Percentiles rank a stretch among this genome's conserved stretches.
phyloP scores from a whole-genome alignment of 257 asterid species.

The Solanum commersonii region DNA sequence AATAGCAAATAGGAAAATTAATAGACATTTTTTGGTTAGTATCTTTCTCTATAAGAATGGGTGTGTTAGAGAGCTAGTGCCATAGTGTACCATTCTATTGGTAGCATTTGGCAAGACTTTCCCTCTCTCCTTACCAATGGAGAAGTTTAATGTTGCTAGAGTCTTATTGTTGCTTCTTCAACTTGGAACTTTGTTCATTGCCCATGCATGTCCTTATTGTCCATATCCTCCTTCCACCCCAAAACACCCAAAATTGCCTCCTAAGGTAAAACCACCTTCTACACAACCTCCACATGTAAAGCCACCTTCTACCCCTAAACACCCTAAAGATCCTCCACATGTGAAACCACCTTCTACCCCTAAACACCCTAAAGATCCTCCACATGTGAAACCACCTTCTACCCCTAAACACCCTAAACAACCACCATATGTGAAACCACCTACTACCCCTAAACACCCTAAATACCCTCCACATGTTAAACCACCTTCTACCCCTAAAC shows the following conservation, averaged over 20 bases:
- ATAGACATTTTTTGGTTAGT: background rate
- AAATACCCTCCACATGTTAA: background rate
- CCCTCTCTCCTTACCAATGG: background rate
- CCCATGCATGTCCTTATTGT: conserved; percentile 55
- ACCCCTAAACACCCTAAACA: background rate
- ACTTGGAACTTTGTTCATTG: conserved; percentile 25
- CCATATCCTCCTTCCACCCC: conserved; percentile 30
- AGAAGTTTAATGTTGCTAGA: background rate
- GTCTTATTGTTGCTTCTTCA: conserved; percentile 21
- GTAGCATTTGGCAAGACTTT: background rate
- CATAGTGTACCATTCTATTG: background rate
- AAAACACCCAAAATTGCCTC: conserved; percentile 28
- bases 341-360: conserved; percentile 2
- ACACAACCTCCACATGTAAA: background rate
- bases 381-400: background rate
- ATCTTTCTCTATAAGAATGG: background rate
- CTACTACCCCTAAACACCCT: background rate
- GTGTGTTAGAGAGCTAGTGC: background rate
- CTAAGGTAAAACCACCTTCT: conserved; percentile 9
- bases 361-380: conserved; percentile 2
- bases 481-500: background rate
- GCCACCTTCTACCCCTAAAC: conserved; percentile 2
- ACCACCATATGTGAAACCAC: background rate
- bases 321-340: background rate
- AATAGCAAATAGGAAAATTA: background rate